Percentiles rank a stretch among this genome's conserved stretches.
Conservation (phyloP, 345 rosid genomes). For the Reutealis trisperma region DNA sequence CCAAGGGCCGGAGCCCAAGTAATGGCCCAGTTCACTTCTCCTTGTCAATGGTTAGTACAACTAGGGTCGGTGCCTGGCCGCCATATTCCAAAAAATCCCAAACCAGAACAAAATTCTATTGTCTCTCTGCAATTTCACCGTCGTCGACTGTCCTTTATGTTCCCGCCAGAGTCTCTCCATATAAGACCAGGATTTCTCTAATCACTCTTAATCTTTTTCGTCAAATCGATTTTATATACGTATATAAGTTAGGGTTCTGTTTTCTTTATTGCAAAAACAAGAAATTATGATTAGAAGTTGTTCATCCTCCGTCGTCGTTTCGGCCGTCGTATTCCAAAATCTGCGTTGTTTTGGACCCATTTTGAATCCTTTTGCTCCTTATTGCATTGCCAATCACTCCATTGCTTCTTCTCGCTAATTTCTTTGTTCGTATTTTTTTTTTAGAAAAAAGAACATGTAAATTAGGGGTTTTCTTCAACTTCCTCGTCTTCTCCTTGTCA, state of each 20-base stretch:
- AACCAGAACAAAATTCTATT: too few species aligned
- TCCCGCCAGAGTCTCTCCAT: conserved; percentile 2
- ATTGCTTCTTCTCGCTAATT: conserved; percentile 51
- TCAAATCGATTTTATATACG: background rate
- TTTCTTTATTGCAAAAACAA: background rate
- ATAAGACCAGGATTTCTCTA: conserved; percentile 4
- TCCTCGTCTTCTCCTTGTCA: background rate
- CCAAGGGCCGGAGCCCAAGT: too few species aligned
- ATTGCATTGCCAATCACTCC: conserved; percentile 85
- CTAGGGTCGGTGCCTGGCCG: too few species aligned
- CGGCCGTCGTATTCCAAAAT: conserved; percentile 44
- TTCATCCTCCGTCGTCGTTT: conserved; percentile 37
- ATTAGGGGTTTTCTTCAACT: background rate
- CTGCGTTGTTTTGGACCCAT: conserved; percentile 90
- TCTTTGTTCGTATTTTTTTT: background rate
- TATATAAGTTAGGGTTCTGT: background rate
- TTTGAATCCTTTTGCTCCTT: conserved; percentile 89
- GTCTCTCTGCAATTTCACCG: too few species aligned
- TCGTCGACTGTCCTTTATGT: background rate
- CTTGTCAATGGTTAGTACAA: too few species aligned
- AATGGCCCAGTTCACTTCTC: too few species aligned
- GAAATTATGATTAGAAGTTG: conserved; percentile 55
- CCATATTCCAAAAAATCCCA: too few species aligned
- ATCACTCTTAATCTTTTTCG: background rate
- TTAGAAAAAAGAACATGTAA: conserved; percentile 8